Evolutionary conservation across 441 rosid genomes (phyloP), one percentile per base, ranked within the genome.

Genomic region (Aquilaria agallochum): DNA sequence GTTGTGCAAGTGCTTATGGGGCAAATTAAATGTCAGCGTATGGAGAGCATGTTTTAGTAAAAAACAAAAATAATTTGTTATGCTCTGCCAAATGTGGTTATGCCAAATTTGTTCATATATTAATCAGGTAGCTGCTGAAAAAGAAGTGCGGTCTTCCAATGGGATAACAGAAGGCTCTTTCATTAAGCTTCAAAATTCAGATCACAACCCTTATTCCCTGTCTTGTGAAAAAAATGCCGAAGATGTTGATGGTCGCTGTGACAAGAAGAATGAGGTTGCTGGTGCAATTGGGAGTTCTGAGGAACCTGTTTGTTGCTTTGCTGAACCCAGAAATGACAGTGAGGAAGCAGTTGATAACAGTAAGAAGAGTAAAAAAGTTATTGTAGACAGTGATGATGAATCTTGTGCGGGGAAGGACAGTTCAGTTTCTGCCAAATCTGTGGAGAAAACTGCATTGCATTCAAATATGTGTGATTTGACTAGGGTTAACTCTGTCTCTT

Each of bases 331-430:
- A 63, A 70, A 64, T 64, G 87, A 81, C 49, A 57, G 48, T 62
- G 80, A 67, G 69, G 89, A 77, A 60, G 71, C 66, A 50, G 66
- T 60, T 58, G 46, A 45, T 14, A 72, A 78, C 66, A 73, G 72
- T 68, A 89, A 83, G 74, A 83, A 63, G 82, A 78, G 63, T 56
- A 72, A 73, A 50, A 70, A 80, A 55, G 66, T 67, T 44, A 48
- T 61, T 55, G 62, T 79, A 65, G 85, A 69, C 60, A 58, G 72
- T 68, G 86, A 83, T 67, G 82, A 68, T 74, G 86, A 81, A 64
- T 72, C 60, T 52, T 20, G 11, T 60, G 59, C 34, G 62, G 68
- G 68, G 72, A 68, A 64, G 58, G 79, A 67, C 67, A 59, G 72
- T 44, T 72, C 70, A 50, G 59, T 51, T 57, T 51, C 58, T 31